Percentiles rank a stretch among this genome's conserved stretches.
phyloP scores from a whole-genome alignment of 805 yeast genomes.

The Brettanomyces sp. region DNA sequence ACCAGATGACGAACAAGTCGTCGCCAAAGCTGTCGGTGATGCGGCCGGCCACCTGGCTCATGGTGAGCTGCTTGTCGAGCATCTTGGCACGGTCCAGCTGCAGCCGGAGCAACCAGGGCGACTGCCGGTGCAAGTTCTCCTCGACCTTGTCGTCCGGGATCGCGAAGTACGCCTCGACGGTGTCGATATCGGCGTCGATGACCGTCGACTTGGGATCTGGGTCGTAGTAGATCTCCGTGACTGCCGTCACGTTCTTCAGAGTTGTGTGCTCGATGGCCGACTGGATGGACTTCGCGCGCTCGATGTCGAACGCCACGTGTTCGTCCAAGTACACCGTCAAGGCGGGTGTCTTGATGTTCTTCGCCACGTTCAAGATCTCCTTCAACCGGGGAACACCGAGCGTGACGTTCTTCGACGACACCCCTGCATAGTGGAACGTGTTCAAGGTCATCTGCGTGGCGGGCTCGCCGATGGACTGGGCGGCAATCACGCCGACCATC shows the following conservation, averaged over 20 bases:
- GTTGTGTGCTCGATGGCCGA: constrained; percentile 97
- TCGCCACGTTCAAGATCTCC: constrained; percentile 97
- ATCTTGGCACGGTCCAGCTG: constrained; percentile 97
- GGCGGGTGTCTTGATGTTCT: constrained; percentile 99
- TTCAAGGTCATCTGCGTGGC: constrained; percentile 97
- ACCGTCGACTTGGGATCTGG: constrained; percentile 98
- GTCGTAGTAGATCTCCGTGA: constrained; percentile 94
- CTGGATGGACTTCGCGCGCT: constrained; percentile 88
- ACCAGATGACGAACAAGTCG: constrained; percentile 96
- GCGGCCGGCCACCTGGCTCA: constrained; percentile 97
- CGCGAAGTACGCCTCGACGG: constrained; percentile 94
- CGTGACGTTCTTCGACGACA: constrained; percentile 90
- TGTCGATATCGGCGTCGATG: constrained; percentile 92
- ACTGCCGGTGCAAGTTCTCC: constrained; percentile 85
- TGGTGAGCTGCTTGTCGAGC: constrained; percentile 95
- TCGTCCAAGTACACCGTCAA: constrained; percentile 84
- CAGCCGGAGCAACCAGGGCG: constrained; percentile 95
- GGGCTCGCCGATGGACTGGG: constrained; percentile 97
- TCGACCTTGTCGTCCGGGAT: constrained; percentile 97
- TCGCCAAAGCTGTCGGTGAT: constrained; percentile 89
- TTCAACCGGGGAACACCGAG: constrained; percentile 96
- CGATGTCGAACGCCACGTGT: constrained; percentile 79
- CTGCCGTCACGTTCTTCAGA: constrained; percentile 88
- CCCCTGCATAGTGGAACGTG: constrained; percentile 98
- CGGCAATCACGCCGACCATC: constrained; percentile 97